These are phyloP conservation scores for Phanerodontia chrysosporium DNA, from an alignment of 768 basidiomycete genomes.

Conservation along the genomic window DNA sequence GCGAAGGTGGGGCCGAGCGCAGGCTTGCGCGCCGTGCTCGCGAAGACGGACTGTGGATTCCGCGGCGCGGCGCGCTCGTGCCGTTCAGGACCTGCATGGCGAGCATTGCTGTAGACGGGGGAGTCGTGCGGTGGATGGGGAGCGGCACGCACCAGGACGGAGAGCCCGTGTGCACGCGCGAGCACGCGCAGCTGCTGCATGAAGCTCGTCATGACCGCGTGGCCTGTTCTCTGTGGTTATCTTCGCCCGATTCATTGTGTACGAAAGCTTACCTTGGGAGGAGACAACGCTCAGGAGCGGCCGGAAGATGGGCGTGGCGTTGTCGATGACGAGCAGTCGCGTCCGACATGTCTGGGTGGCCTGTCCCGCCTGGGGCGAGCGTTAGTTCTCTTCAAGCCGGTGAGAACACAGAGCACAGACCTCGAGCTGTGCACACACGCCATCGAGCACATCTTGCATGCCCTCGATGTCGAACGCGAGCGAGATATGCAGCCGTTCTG, in stretches of 20 bases:
- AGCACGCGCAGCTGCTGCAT: constrained; percentile 59
- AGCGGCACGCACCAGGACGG: constrained; percentile 47
- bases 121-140: neutral
- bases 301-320: constrained; percentile 58
- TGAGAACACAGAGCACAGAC: no score
- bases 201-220: constrained; percentile 67
- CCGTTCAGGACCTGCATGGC: constrained; percentile 55
- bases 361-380: neutral
- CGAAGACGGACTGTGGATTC: constrained; percentile 31
- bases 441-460: constrained; percentile 48
- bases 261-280: constrained; percentile 43
- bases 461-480: constrained; percentile 54
- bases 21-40: constrained; percentile 49
- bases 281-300: constrained; percentile 62
- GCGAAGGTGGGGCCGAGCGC: constrained; percentile 75
- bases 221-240: constrained; percentile 39
- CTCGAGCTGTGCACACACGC: constrained; percentile 28
- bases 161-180: constrained; percentile 39
- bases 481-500: constrained; percentile 58
- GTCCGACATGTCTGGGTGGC: no score
- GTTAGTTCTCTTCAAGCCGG: no score
- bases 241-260: neutral
- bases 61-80: constrained; percentile 34
- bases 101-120: neutral
- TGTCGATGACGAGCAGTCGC: constrained; percentile 52